Evolutionary conservation across 2,329 filamentous ascomycete genomes (phyloP).

Genomic region (Aspergillus ochraceoroseus): DNA sequence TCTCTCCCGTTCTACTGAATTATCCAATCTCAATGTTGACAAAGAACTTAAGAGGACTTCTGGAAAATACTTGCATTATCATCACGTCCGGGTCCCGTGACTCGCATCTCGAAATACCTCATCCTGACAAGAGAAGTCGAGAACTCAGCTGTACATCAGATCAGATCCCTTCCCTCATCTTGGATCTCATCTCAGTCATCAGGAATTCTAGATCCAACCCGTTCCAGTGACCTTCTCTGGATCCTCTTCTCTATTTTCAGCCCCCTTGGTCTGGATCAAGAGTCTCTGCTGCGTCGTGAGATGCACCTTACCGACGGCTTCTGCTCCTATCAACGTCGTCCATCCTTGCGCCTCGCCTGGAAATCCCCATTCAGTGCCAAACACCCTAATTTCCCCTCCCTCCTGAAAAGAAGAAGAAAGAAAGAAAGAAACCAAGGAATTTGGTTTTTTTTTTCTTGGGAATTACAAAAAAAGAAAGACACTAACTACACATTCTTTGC

Average conservation of each 20-base stretch:
- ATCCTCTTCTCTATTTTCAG: too few relatives aligned
- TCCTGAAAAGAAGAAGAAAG: not conserved
- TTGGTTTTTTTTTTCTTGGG: too few relatives aligned
- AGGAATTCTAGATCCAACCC: constrained; percentile 4
- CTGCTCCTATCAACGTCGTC: constrained; percentile 1
- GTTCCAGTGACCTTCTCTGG: too few relatives aligned
- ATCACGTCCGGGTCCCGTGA: too few relatives aligned
- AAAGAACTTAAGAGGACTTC: too few relatives aligned
- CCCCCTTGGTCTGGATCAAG: constrained; percentile 6
- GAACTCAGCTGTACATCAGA: too few relatives aligned
- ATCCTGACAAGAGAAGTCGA: too few relatives aligned
- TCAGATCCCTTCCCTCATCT: too few relatives aligned
- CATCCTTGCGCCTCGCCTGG: constrained; percentile 10
- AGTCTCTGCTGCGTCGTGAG: constrained; percentile 12
- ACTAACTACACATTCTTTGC: constrained; percentile 14
- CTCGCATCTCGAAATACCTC: too few relatives aligned
- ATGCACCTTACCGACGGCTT: constrained; percentile 15
- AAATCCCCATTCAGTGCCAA: constrained; percentile 5
- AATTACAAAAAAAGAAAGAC: not conserved
- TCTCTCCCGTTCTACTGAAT: too few relatives aligned
- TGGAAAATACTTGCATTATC: too few relatives aligned
- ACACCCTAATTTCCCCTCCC: not conserved
- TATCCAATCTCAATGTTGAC: too few relatives aligned
- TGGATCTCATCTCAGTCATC: constrained; percentile 12
- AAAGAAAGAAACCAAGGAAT: constrained; percentile 1